Percentiles rank a stretch among this genome's conserved stretches.
These are phyloP conservation scores for Kingdonia uniflora DNA, from an alignment of 164 flowering plant genomes.

Conservation along the genomic window DNA sequence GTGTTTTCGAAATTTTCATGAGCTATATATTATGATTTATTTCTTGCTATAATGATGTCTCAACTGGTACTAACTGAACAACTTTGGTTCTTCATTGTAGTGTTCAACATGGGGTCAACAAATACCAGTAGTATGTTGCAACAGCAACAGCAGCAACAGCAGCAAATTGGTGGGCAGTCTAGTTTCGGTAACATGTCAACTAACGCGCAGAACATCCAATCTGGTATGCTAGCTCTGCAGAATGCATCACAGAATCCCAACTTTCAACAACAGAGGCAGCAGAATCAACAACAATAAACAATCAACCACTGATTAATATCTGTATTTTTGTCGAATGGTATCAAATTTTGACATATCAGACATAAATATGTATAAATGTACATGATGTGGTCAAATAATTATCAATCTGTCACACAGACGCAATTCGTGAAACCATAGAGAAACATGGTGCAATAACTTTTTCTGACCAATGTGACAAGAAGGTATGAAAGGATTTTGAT, in stretches of 20 bases:
- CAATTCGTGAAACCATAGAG: no score
- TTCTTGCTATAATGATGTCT: no score
- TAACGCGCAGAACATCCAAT: slow-evolving; percentile 63
- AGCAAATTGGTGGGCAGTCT: slow-evolving; percentile 44
- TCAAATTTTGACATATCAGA: no score
- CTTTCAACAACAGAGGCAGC: slow-evolving; percentile 69
- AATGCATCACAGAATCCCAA: slow-evolving; percentile 51
- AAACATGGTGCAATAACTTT: no score
- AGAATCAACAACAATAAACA: slow-evolving; percentile 40
- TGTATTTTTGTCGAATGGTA: no score
- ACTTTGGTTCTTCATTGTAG: slow-evolving; percentile 26
- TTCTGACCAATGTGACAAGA: no score
- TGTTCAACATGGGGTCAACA: slow-evolving; percentile 70
- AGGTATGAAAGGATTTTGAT: no score
- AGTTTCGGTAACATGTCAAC: slow-evolving; percentile 55
- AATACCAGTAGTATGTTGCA: slow-evolving; percentile 10
- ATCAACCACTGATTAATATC: no score
- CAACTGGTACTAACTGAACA: not conserved
- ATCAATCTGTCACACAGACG: no score
- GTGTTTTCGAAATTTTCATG: no score
- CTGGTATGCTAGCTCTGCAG: slow-evolving; percentile 52
- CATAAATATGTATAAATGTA: no score
- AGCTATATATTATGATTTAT: not conserved
- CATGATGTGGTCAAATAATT: no score
- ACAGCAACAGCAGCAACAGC: slow-evolving; percentile 36